These are phyloP conservation scores for Casaregolazyma suthepensis DNA, from an alignment of 1,139 yeast genomes.

Conservation along the genomic window DNA sequence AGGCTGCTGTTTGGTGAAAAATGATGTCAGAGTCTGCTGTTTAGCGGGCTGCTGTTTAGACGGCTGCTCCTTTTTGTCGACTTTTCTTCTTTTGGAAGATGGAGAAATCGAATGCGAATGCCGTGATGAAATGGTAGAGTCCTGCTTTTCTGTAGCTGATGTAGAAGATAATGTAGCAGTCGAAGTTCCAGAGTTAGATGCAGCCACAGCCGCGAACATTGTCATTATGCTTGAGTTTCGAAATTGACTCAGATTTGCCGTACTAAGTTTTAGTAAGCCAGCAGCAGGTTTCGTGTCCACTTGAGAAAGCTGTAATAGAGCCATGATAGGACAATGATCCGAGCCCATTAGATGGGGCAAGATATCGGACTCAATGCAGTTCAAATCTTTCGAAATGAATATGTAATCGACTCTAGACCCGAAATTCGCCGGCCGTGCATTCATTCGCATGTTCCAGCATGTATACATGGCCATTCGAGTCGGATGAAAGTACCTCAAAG, in stretches of 20 bases:
- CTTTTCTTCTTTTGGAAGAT: neutral
- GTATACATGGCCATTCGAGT: constrained; percentile 66
- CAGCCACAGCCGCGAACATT: constrained; percentile 12
- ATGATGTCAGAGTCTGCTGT: constrained; percentile 8
- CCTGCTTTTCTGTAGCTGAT: neutral
- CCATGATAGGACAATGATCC: constrained; percentile 88
- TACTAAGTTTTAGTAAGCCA: constrained; percentile 11
- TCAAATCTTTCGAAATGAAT: constrained; percentile 40
- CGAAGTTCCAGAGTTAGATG: neutral
- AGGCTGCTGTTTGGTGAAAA: neutral
- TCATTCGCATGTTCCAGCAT: constrained; percentile 82
- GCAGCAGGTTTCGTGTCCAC: neutral
- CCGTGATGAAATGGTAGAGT: neutral
- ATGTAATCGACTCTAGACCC: constrained; percentile 88
- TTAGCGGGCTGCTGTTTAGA: constrained; percentile 1
- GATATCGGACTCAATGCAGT: constrained; percentile 50
- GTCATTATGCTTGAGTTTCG: constrained; percentile 11
- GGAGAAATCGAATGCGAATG: neutral
- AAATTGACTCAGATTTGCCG: constrained; percentile 14
- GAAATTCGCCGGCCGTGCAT: constrained; percentile 73
- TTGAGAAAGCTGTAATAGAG: constrained; percentile 40
- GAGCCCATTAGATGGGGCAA: constrained; percentile 73
- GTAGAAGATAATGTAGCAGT: neutral
- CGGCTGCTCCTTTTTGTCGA: neutral
- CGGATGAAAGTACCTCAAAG: constrained; percentile 55